Conservation (phyloP, 371 early-diverging fungal species). For the Choanephora cucurbitarum region DNA sequence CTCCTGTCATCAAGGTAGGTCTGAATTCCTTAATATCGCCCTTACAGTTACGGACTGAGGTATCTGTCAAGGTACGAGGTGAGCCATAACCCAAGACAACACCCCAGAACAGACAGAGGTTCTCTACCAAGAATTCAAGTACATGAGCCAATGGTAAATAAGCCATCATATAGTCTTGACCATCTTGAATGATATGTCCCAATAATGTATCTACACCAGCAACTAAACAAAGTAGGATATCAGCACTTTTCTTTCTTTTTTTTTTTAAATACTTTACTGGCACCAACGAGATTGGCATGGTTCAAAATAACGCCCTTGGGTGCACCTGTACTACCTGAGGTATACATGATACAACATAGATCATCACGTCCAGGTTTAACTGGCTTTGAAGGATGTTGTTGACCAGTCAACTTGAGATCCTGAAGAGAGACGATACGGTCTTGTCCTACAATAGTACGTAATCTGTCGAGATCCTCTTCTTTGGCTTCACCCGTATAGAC, state of each 20-base stretch:
- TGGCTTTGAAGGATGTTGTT: conserved; percentile 44
- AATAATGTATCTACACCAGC: conserved; percentile 78
- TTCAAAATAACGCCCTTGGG: conserved; percentile 64
- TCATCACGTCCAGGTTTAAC: conserved; percentile 60
- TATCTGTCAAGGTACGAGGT: conserved; percentile 66
- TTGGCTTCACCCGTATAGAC: conserved; percentile 46
- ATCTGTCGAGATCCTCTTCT: conserved; percentile 23
- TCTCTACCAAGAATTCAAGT: conserved; percentile 69
- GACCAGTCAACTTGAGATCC: conserved; percentile 40
- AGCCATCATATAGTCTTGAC: conserved; percentile 64
- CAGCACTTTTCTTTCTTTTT: conserved; percentile 1
- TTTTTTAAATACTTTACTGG: conserved; percentile 25
- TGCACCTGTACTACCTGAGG: conserved; percentile 73
- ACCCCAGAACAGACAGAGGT: conserved; percentile 53
- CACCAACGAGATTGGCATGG: conserved; percentile 63
- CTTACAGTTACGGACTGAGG: conserved; percentile 71
- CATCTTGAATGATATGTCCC: conserved; percentile 71
- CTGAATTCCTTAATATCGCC: conserved; percentile 75
- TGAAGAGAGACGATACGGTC: conserved; percentile 41
- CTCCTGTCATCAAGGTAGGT: conserved; percentile 81
- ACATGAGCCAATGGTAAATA: conserved; percentile 88
- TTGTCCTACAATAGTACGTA: conserved; percentile 22
- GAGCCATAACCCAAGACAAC: conserved; percentile 74
- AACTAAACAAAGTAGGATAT: conserved; percentile 18
- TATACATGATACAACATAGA: conserved; percentile 79